These are phyloP conservation scores for Cerioporus squamosus DNA, from an alignment of 1,284 basidiomycete species.

Conservation along the genomic window DNA sequence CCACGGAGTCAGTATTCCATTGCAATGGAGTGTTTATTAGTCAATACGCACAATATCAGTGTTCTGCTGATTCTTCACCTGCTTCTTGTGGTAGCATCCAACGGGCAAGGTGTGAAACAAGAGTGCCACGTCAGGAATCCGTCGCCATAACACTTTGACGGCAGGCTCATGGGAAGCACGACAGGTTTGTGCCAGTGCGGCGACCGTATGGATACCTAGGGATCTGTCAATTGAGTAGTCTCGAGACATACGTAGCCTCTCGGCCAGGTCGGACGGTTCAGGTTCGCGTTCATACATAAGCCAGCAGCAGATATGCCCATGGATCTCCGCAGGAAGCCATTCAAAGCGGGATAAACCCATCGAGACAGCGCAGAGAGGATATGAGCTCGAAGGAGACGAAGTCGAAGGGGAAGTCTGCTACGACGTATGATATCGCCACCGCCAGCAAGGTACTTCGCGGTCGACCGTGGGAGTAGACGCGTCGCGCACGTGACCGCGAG, in stretches of 20 bases:
- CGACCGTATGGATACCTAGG: neutral
- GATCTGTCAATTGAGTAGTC: neutral
- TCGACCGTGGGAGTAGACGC: no score
- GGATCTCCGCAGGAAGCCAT: no score
- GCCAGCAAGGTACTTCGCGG: no score
- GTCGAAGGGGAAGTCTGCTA: no score
- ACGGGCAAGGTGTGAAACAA: slow-evolving; percentile 1
- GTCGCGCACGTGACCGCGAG: no score
- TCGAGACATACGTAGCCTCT: no score
- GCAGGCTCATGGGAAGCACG: neutral
- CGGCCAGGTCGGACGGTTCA: neutral
- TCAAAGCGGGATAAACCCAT: no score
- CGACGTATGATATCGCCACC: no score
- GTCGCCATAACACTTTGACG: neutral
- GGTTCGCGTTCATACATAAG: neutral
- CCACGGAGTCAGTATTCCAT: no score
- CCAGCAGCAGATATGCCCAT: neutral
- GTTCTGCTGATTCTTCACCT: neutral
- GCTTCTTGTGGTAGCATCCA: neutral
- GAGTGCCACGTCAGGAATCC: neutral
- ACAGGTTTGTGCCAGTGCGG: neutral
- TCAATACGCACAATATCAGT: neutral
- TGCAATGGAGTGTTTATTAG: no score
- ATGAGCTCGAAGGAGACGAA: no score
- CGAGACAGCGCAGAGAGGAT: no score